Evolutionary conservation across 495 filamentous ascomycete species (phyloP).

Genomic region (Hamigera avellanea): DNA sequence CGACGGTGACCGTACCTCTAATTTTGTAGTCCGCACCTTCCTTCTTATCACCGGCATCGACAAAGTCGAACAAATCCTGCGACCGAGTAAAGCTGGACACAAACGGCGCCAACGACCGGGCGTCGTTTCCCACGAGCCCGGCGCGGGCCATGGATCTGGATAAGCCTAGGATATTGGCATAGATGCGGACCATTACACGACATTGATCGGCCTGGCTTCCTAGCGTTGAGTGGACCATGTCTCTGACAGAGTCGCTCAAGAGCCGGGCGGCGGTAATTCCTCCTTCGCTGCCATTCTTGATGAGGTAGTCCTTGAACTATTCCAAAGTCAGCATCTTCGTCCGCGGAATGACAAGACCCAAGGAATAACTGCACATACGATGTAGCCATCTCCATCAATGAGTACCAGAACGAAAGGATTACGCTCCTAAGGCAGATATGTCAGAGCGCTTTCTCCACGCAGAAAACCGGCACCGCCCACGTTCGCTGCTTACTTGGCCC

Average conservation of each 20-base stretch:
- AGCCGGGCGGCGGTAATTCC: constrained; percentile 44
- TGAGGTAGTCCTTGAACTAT: constrained; percentile 43
- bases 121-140: constrained; percentile 36
- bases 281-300: constrained; percentile 41
- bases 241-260: constrained; percentile 38
- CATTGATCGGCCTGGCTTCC: constrained; percentile 36
- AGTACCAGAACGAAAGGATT: constrained; percentile 50
- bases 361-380: constrained; percentile 13
- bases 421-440: constrained; percentile 22
- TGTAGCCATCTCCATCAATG: constrained; percentile 51
- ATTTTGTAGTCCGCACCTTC: constrained; percentile 52
- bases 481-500: constrained; percentile 25
- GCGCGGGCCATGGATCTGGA: constrained; percentile 38
- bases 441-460: constrained; percentile 1
- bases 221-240: constrained; percentile 31
- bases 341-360: neutral
- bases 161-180: constrained; percentile 44
- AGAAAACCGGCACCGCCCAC: too few species aligned
- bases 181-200: constrained; percentile 49
- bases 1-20: constrained; percentile 25
- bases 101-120: constrained; percentile 41
- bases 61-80: constrained; percentile 46
- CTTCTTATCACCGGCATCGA: constrained; percentile 50
- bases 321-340: neutral
- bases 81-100: constrained; percentile 47